These are phyloP conservation scores for Kalaharituber pfeilii DNA, from an alignment of 2,329 filamentous ascomycete genomes.

Conservation along the genomic window DNA sequence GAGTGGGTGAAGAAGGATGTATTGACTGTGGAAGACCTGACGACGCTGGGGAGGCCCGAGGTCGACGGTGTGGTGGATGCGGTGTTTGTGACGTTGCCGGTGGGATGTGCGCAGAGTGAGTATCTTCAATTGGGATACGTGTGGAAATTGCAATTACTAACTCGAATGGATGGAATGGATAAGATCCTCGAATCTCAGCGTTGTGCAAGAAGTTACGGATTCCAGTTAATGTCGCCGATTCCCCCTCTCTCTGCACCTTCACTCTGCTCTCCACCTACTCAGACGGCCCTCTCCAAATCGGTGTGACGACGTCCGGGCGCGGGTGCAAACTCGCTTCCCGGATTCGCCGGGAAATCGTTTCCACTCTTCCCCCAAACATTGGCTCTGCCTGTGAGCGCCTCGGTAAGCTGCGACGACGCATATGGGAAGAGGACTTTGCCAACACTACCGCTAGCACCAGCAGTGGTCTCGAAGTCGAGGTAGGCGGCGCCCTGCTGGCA, in stretches of 20 bases:
- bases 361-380: slow-evolving; percentile 56
- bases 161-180: background rate
- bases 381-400: slow-evolving; percentile 61
- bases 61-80: slow-evolving; percentile 67
- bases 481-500: slow-evolving; percentile 1
- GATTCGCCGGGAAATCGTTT: slow-evolving; percentile 72
- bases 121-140: no score
- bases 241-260: slow-evolving; percentile 73
- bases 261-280: slow-evolving; percentile 73
- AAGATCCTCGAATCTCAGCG: slow-evolving; percentile 49
- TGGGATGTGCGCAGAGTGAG: slow-evolving; percentile 25
- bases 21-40: slow-evolving; percentile 38
- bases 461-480: slow-evolving; percentile 30
- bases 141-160: background rate
- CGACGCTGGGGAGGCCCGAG: slow-evolving; percentile 59
- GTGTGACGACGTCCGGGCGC: slow-evolving; percentile 84
- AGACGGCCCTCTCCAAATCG: slow-evolving; percentile 83
- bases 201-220: slow-evolving; percentile 67
- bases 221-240: slow-evolving; percentile 82
- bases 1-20: slow-evolving; percentile 38
- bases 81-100: slow-evolving; percentile 58
- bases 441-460: slow-evolving; percentile 2
- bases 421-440: slow-evolving; percentile 55
- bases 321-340: slow-evolving; percentile 86
- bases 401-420: slow-evolving; percentile 51